Percentiles rank a stretch among this genome's conserved stretches.
Conservation (phyloP, 2,329 filamentous ascomycete genomes). For the Alternaria sp. region DNA sequence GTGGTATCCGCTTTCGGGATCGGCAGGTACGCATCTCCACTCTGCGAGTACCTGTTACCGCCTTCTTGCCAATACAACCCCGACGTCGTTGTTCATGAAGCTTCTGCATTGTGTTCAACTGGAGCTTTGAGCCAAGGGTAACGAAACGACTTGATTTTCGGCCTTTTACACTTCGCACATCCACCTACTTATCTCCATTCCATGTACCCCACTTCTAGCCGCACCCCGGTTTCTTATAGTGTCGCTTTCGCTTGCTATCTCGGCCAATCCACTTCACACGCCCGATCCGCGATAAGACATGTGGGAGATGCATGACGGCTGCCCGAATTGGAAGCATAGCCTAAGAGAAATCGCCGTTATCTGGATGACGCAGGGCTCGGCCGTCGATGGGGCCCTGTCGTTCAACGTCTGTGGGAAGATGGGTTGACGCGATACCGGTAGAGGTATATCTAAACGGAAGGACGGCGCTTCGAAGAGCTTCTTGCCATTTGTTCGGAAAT, state of each 20-base stretch:
- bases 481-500: neutral
- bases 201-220: constrained; percentile 19
- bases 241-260: constrained; percentile 25
- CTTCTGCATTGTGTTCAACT: neutral
- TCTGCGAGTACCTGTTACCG: too few relatives aligned
- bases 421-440: constrained; percentile 15
- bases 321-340: constrained; percentile 10
- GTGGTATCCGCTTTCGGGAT: neutral
- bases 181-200: neutral
- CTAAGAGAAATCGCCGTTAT: constrained; percentile 16
- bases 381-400: neutral
- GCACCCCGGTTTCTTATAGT: constrained; percentile 6
- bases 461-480: neutral
- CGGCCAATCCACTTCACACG: constrained; percentile 26
- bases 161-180: neutral
- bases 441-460: constrained; percentile 9
- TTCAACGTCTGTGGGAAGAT: constrained; percentile 4
- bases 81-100: too few relatives aligned
- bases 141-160: neutral
- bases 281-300: constrained; percentile 31
- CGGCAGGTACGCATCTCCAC: neutral
- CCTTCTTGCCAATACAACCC: neutral
- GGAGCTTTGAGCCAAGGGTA: neutral
- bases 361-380: constrained; percentile 10
- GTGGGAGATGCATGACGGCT: constrained; percentile 20